Percentiles rank a stretch among this genome's conserved stretches.
Evolutionary conservation across 805 yeast genomes (phyloP).

Genomic region (Jamesozyma gamospora): DNA sequence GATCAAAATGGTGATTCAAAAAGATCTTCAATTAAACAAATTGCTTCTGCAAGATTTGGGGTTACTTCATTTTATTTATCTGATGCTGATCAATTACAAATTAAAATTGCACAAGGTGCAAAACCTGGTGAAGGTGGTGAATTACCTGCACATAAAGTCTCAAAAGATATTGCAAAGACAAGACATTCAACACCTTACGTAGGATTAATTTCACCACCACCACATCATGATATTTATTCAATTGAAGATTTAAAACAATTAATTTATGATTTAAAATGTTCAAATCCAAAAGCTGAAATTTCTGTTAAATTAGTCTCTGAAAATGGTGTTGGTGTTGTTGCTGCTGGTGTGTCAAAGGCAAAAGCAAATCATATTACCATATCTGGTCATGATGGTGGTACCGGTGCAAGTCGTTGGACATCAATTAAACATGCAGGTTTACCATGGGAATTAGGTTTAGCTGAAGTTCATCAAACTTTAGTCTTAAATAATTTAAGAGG

Average conservation of each 20-base stretch:
- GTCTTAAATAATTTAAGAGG: constrained; percentile 95
- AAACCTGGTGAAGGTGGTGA: constrained; percentile 99
- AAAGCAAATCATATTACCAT: constrained; percentile 94
- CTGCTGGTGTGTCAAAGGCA: constrained; percentile 98
- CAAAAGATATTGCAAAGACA: constrained; percentile 80
- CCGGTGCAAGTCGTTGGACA: constrained; percentile 98
- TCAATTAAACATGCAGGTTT: constrained; percentile 95
- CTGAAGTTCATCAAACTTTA: constrained; percentile 95
- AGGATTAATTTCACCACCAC: constrained; percentile 96
- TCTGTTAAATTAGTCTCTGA: constrained; percentile 95
- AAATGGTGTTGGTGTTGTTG: constrained; percentile 98
- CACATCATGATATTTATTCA: constrained; percentile 96
- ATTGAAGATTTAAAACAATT: constrained; percentile 96
- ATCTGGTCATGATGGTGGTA: constrained; percentile 99
- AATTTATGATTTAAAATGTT: constrained; percentile 90
- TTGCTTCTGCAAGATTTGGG: constrained; percentile 97
- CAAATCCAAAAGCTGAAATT: constrained; percentile 94
- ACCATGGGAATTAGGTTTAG: constrained; percentile 98
- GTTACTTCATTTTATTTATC: constrained; percentile 90
- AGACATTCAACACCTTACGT: constrained; percentile 96
- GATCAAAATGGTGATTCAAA: constrained; percentile 88
- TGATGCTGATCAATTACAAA: constrained; percentile 95
- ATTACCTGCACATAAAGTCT: constrained; percentile 88
- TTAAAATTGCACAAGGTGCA: constrained; percentile 99
- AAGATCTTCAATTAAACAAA: constrained; percentile 97